These are phyloP conservation scores for Ramaria sp. DNA, from an alignment of 768 basidiomycete species.

Conservation along the genomic window DNA sequence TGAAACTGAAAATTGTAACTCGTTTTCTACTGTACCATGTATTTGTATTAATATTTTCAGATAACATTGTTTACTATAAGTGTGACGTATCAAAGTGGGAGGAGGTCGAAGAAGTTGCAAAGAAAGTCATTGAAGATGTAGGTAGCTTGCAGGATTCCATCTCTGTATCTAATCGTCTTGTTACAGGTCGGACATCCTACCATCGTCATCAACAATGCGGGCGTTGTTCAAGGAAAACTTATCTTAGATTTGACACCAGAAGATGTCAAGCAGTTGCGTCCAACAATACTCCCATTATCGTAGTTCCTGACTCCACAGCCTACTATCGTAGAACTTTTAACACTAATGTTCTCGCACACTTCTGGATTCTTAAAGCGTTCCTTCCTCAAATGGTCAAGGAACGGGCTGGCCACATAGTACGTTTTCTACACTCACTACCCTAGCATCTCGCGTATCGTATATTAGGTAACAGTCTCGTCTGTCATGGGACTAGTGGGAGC, in stretches of 20 bases:
- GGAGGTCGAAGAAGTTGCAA: slow-evolving; percentile 67
- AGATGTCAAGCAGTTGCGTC: slow-evolving; percentile 68
- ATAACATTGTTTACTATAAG: slow-evolving; percentile 75
- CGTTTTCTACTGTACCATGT: background rate
- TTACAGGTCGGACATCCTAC: slow-evolving; percentile 77
- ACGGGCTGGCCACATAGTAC: slow-evolving; percentile 76
- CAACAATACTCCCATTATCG: background rate
- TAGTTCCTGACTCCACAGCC: background rate
- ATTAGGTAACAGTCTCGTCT: slow-evolving; percentile 68
- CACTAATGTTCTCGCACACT: slow-evolving; percentile 82
- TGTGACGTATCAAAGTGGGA: slow-evolving; percentile 90
- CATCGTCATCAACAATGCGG: slow-evolving; percentile 89
- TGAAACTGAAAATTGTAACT: slow-evolving; percentile 60
- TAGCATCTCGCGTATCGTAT: slow-evolving; percentile 2
- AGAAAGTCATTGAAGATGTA: slow-evolving; percentile 70
- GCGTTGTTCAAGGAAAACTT: slow-evolving; percentile 82
- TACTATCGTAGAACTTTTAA: slow-evolving; percentile 60
- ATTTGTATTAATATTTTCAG: slow-evolving; percentile 25
- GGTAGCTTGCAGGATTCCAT: slow-evolving; percentile 9
- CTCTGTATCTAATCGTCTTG: background rate
- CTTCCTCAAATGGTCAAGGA: slow-evolving; percentile 74
- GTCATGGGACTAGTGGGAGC: slow-evolving; percentile 59
- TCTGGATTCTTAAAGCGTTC: slow-evolving; percentile 89
- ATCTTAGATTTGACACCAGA: slow-evolving; percentile 67
- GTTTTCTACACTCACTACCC: slow-evolving; percentile 16